phyloP scores from a whole-genome alignment of 1,284 basidiomycete species.

The Schizopora paradoxa region DNA sequence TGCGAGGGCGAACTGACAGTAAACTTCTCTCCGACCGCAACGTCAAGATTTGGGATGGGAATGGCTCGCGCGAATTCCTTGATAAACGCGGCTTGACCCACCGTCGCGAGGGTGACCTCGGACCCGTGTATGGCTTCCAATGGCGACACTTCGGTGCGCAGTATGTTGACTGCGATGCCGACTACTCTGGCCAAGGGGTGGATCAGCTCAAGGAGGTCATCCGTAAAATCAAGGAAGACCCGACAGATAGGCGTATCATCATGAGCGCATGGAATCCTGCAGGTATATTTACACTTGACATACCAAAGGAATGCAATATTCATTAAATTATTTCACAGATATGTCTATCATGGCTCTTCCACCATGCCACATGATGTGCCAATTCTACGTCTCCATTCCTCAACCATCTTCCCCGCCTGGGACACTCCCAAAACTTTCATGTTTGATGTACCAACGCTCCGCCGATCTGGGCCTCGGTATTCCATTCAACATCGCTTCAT shows the following conservation, averaged over 20 bases:
- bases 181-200: slow-evolving; percentile 87
- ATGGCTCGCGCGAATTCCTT: slow-evolving; percentile 85
- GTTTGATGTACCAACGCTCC: slow-evolving; percentile 97
- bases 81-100: slow-evolving; percentile 80
- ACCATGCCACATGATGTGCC: slow-evolving; percentile 97
- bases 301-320: not conserved
- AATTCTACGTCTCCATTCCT: slow-evolving; percentile 94
- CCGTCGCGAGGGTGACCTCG: slow-evolving; percentile 88
- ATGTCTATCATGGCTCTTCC: slow-evolving; percentile 93
- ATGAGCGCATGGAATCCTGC: slow-evolving; percentile 97
- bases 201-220: slow-evolving; percentile 91
- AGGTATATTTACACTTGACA: slow-evolving; percentile 47
- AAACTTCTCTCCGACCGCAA: slow-evolving; percentile 75
- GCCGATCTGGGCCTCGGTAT: slow-evolving; percentile 96
- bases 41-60: slow-evolving; percentile 97
- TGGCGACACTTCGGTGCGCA: slow-evolving; percentile 97
- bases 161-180: slow-evolving; percentile 77
- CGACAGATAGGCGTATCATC: slow-evolving; percentile 94
- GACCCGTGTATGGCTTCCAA: slow-evolving; percentile 97
- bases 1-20: slow-evolving; percentile 83
- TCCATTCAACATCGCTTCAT: slow-evolving; percentile 98
- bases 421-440: slow-evolving; percentile 74
- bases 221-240: slow-evolving; percentile 87
- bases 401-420: slow-evolving; percentile 39
- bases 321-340: slow-evolving; percentile 44